Evolutionary conservation across 2,329 filamentous ascomycete genomes (phyloP), one percentile per base, ranked within the genome.

Genomic region (Alternaria longipes): DNA sequence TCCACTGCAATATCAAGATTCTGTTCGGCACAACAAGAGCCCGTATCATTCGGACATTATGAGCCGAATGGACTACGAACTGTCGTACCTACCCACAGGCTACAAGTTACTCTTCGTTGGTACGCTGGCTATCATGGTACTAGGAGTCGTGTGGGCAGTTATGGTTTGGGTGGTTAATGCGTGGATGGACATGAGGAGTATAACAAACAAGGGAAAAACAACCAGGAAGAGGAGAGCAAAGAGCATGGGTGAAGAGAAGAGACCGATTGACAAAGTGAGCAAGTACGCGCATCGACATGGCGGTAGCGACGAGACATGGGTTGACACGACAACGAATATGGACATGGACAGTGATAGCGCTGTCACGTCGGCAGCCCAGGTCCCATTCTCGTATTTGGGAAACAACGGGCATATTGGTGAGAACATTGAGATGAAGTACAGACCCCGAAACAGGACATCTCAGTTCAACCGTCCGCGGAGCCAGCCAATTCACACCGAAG

Each of bases 211-310:
- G 8, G 14, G 20, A 24, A n/a, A 16, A 44, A 8, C 42, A 30
- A 36, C 12, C 30, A 20, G 46, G 26, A 47, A 49, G 49, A 54
- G 54, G 5, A n/a, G 9, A 24, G n/a, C 1, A 28, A 14, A 36
- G 34, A 30, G 12, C 18, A 12, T 14, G 8, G n/a, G n/a, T n/a
- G 42, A 55, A 11, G 55, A 62, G 44, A 45, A 24, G 7, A 55
- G 58, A 40, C 63, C 66, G 26, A 26, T 66, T 8, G 64, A 71
- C 18, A 69, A 68, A 45, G 59, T 61, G n/a, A 55, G 46, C 12
- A 66, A 60, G 38, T 68, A 67, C 40, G 55, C 45, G 8, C 50
- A 49, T 22, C 41, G 11, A 40, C 16, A 24, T 26, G 7, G 44
- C 20, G 9, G 28, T 14, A 14, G 22, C 24, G 18, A 8, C 3